Evolutionary conservation across 2,329 filamentous ascomycete genomes (phyloP), one percentile per base, ranked within the genome.

Genomic region (Botrytis elliptica): DNA sequence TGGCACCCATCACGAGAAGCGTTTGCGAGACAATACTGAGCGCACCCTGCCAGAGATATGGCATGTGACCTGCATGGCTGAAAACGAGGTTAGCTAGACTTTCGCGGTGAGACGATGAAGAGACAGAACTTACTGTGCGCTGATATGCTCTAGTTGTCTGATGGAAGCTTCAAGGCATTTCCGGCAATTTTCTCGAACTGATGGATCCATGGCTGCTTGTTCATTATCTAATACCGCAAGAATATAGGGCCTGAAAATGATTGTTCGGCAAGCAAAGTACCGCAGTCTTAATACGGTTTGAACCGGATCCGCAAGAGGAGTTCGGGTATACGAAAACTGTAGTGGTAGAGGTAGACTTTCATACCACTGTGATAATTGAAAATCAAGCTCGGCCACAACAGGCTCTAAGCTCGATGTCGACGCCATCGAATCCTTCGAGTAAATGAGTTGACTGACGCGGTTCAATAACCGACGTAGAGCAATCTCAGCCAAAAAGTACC

Each of bases 401-500:
- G 92, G 93, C 75, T 93, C 92, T 52, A 95, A 85, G 77, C 91
- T 91, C 22, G 90, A 89, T 29, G 92, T 92, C 20, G 92, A 91
- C 25, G 90, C 88, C 81, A 90, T 89, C 4, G 89, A 91, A 79
- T 91, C 89, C 79, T 92, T 92, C 66, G 91, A 91, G 81, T 94
- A 94, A 76, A 94, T 92, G 78, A 94, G 88, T 80, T 94, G 91
- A 83, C 91, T 93, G 78, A 93, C 92, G 74, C 92, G 87, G 81
- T 94, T 94, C 77, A 95, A 86, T 5, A 96, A 87, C 73, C 93
- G 86, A 64, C 93, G 88, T 20, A 96, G 84, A 7, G 92, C 93
- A 75, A 96, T 95, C 79, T 95, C 93, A 55, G 93, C 93, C 44
- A 95, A 84, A 78, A 95, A 95, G 80, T 96, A 96, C 92, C 93